phyloP scores from a whole-genome alignment of 495 filamentous ascomycete species.

The Trichoderma gamsii region DNA sequence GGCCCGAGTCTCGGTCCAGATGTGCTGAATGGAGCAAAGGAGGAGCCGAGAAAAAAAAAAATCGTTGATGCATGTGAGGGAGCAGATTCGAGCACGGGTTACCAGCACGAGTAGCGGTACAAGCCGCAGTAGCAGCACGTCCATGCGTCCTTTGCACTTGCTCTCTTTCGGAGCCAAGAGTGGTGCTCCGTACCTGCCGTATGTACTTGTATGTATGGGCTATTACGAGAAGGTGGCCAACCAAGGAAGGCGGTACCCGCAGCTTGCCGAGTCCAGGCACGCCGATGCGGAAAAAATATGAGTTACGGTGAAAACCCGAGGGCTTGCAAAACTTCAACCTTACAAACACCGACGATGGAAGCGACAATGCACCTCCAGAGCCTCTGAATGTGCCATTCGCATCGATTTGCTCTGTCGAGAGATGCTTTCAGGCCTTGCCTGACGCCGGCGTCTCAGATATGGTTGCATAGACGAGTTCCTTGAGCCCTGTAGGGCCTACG shows the following conservation, averaged over 20 bases:
- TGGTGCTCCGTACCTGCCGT: constrained; percentile 12
- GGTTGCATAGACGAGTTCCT: background rate
- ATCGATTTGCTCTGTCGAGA: background rate
- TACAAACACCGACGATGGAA: background rate
- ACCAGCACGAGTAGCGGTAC: background rate
- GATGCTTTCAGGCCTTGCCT: background rate
- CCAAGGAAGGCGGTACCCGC: constrained; percentile 10
- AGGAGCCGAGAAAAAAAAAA: constrained; percentile 6
- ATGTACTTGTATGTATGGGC: background rate
- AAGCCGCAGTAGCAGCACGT: background rate
- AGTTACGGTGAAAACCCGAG: background rate
- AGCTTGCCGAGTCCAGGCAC: constrained; percentile 9
- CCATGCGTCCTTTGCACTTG: too few relatives aligned
- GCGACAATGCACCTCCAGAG: background rate
- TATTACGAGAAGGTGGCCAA: background rate
- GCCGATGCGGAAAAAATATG: background rate
- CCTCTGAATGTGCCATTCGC: background rate
- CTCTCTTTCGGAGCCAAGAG: background rate
- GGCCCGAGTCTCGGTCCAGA: constrained; percentile 2
- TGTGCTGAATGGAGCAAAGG: background rate
- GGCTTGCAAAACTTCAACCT: constrained; percentile 9
- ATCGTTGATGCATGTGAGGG: constrained; percentile 10
- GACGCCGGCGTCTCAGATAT: background rate
- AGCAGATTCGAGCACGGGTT: constrained; percentile 6
- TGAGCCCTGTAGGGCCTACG: background rate